These are phyloP conservation scores for Omphalea diandra DNA, from an alignment of 441 rosid genomes.

Conservation along the genomic window DNA sequence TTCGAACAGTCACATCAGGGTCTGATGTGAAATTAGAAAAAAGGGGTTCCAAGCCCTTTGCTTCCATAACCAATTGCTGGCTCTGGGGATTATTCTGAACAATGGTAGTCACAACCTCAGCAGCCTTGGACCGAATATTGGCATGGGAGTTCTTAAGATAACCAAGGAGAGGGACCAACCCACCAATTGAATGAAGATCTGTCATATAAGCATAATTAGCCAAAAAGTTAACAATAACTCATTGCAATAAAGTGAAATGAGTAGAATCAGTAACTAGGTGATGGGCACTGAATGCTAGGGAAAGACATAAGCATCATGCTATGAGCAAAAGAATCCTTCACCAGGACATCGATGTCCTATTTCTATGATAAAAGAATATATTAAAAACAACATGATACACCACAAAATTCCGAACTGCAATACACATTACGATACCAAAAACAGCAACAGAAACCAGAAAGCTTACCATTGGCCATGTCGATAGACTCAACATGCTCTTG, in stretches of 20 bases:
- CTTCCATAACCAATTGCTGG: constrained; percentile 94
- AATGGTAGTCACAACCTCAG: constrained; percentile 83
- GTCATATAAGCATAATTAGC: constrained; percentile 16
- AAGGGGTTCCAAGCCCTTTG: constrained; percentile 80
- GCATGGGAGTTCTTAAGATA: constrained; percentile 73
- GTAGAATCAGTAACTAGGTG: background rate
- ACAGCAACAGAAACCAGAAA: background rate
- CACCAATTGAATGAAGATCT: constrained; percentile 95
- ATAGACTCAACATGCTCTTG: constrained; percentile 95
- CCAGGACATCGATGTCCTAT: background rate
- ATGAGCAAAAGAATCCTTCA: background rate
- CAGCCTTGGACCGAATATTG: constrained; percentile 90
- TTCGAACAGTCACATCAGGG: constrained; percentile 59
- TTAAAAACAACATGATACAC: background rate
- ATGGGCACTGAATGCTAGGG: background rate
- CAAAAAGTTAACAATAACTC: background rate
- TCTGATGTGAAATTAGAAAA: constrained; percentile 70
- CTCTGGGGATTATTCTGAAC: constrained; percentile 93
- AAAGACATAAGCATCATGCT: too few relatives aligned
- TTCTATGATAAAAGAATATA: background rate
- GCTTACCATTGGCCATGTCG: constrained; percentile 84
- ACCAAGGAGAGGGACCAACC: constrained; percentile 79
- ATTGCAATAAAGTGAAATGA: background rate
- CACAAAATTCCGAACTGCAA: background rate
- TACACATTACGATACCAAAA: background rate